Evolutionary conservation across 2,329 filamentous ascomycete species (phyloP).

Genomic region (Aureobasidium sp.): DNA sequence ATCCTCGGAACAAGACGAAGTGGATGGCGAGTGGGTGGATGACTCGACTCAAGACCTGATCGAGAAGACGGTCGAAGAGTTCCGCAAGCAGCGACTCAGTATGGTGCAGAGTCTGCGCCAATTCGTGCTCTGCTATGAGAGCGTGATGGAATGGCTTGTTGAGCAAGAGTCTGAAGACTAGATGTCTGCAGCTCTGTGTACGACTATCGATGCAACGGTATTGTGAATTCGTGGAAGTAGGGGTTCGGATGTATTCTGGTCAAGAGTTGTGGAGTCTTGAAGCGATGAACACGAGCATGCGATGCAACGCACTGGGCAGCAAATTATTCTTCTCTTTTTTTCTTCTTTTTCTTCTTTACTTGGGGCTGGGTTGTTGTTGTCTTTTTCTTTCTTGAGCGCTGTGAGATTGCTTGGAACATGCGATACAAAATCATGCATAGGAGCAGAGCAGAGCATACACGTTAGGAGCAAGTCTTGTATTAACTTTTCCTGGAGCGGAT

Average conservation of each 20-base stretch:
- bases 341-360: neutral
- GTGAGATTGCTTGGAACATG: neutral
- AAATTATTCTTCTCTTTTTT: neutral
- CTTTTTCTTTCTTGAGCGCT: neutral
- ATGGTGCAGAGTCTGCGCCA: constrained; percentile 95
- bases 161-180: constrained; percentile 26
- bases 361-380: too few relatives aligned
- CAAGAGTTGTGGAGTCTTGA: neutral
- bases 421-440: neutral
- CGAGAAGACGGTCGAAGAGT: constrained; percentile 80
- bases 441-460: constrained; percentile 3
- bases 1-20: constrained; percentile 2
- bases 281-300: neutral
- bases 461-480: neutral
- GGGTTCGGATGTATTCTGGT: neutral
- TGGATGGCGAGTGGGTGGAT: constrained; percentile 52
- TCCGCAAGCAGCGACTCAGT: constrained; percentile 76
- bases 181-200: neutral
- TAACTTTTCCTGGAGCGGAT: neutral
- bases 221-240: neutral
- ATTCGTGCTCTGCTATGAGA: constrained; percentile 95
- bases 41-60: constrained; percentile 69
- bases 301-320: neutral
- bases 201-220: neutral
- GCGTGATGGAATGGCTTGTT: constrained; percentile 76